These are phyloP conservation scores for Retiboletus flavoniger DNA, from an alignment of 1,284 basidiomycete genomes.

Conservation along the genomic window DNA sequence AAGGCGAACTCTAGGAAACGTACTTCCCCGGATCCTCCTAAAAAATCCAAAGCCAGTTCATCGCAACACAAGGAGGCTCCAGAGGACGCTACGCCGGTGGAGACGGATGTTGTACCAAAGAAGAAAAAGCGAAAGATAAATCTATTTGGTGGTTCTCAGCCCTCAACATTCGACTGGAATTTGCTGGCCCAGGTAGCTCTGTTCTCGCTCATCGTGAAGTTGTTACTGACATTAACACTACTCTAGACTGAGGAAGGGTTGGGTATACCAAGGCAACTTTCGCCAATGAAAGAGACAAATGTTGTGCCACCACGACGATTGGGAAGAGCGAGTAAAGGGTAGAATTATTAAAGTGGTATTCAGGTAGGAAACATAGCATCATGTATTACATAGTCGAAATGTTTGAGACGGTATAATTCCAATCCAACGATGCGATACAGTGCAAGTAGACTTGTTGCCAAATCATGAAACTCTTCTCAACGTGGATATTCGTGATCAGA, in stretches of 20 bases:
- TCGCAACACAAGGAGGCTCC: constrained; percentile 10
- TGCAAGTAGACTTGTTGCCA: constrained; percentile 48
- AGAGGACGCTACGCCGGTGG: constrained; percentile 21
- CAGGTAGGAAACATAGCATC: neutral
- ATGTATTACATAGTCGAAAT: neutral
- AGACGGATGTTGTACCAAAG: constrained; percentile 36
- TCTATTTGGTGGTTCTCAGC: constrained; percentile 45
- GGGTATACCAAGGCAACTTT: constrained; percentile 60
- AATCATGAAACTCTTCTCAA: constrained; percentile 79
- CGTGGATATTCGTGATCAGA: constrained; percentile 65
- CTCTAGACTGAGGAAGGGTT: constrained; percentile 37
- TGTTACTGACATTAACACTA: neutral
- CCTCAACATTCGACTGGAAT: constrained; percentile 44
- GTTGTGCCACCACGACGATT: constrained; percentile 50
- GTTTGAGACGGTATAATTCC: neutral
- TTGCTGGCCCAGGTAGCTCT: constrained; percentile 37
- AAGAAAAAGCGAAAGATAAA: constrained; percentile 65
- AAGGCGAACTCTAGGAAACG: constrained; percentile 26
- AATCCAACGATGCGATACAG: neutral
- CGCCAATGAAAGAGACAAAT: constrained; percentile 58
- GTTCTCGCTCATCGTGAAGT: neutral
- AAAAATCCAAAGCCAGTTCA: constrained; percentile 22
- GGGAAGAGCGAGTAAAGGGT: constrained; percentile 29
- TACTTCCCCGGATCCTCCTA: constrained; percentile 16
- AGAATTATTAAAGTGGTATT: neutral